Percentiles rank a stretch among this genome's conserved stretches.
phyloP scores from a whole-genome alignment of 768 basidiomycete species.

The Erythrobasidium yunnanense region DNA sequence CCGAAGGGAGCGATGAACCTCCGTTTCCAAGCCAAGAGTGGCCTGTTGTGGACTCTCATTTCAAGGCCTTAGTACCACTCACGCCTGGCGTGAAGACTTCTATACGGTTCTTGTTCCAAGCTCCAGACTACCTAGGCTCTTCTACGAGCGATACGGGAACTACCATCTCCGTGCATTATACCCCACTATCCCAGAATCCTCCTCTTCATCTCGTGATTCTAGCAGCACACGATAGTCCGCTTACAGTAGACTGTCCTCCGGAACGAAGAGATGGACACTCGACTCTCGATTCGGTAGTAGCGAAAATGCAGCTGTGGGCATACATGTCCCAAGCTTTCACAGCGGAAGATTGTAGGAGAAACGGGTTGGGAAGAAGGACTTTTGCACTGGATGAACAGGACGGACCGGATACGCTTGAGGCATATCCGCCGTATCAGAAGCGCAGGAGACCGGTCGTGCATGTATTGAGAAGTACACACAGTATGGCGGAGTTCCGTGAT shows the following conservation, averaged over 20 bases:
- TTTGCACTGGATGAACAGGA: constrained; percentile 22
- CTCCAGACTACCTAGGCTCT: neutral
- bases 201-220: constrained; percentile 25
- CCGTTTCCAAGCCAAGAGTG: neutral
- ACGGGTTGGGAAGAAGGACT: constrained; percentile 6
- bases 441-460: constrained; percentile 24
- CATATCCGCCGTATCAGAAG: neutral
- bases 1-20: neutral
- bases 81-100: neutral
- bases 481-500: constrained; percentile 15
- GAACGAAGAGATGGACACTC: constrained; percentile 6
- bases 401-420: constrained; percentile 12
- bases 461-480: constrained; percentile 15
- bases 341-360: constrained; percentile 9
- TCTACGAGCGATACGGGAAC: neutral
- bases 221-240: constrained; percentile 16
- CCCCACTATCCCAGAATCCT: constrained; percentile 9
- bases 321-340: constrained; percentile 28
- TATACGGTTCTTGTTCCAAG: constrained; percentile 1
- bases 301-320: constrained; percentile 26
- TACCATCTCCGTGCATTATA: neutral
- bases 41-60: constrained; percentile 17
- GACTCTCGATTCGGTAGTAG: constrained; percentile 13
- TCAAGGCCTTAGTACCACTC: constrained; percentile 23
- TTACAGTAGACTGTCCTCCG: constrained; percentile 25